Evolutionary conservation across 208 protist genomes (phyloP), one percentile per base, ranked within the genome.

Genomic region (Zelonia costaricensis): DNA sequence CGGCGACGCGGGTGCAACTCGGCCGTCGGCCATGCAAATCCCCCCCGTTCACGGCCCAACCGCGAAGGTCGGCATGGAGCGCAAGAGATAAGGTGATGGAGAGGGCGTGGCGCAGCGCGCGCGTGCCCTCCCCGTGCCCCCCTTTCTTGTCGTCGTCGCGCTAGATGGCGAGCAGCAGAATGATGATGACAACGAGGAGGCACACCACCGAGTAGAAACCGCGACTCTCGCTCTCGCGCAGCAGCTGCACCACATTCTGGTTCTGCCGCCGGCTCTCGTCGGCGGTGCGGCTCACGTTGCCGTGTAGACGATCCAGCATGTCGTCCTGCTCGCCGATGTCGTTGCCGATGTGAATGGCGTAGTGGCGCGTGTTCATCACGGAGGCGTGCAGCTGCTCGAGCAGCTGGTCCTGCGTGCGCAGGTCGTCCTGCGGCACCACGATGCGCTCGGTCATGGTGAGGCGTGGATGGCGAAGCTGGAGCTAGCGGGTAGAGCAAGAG

Each of bases 361-460:
- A 88, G 57, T 92, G 78, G 0, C 82, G 73, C 51, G 88, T 95
- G 61, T 91, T 86, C 77, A 91, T 79, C 20, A 95, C 85, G 36
- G 80, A 89, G 54, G 80, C 75, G 55, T 95, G 88, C 28, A 95
- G 74, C 66, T 95, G 78, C 62, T 91, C 85, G 20, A 95, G 77
- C 31, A 95, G 80, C 16, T 81, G 71, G 57, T 88, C 84, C 62
- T 95, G 85, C 51, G 82, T 78, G 30, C 71, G 61, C 45, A 75
- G 38, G 22, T 83, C 64, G 4, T 49, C 40, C 20, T 74, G 65
- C 46, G 76, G 48, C 2, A 56, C 58, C 28, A 60, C 44, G 15
- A 45, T 42, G 20, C 47, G 44, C 36, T 74, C 45, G 18, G 55
- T 53, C 45, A 76, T 61, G 23, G 12, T 7, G 43, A 20, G 36